A percentile compares a stretch with the other conserved stretches of the same genome.
These are phyloP conservation scores for Incumbomyces delicatus DNA, from an alignment of 2,329 filamentous ascomycete genomes.

Conservation along the genomic window DNA sequence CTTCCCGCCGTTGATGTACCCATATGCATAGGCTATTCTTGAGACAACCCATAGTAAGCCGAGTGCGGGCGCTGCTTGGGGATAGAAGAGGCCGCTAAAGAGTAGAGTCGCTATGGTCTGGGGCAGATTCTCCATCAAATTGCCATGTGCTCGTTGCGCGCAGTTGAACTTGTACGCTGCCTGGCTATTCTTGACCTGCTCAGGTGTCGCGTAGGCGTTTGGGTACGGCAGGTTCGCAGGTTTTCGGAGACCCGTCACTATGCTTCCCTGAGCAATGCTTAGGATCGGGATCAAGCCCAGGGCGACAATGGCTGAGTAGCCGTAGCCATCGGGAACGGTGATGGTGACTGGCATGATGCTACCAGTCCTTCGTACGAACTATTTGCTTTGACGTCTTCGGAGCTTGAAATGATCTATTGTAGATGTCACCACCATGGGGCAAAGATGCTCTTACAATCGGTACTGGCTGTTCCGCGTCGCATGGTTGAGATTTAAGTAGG, in stretches of 20 bases:
- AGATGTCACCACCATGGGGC: too few relatives aligned
- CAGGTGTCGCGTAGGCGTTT: conserved; percentile 47
- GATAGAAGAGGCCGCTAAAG: conserved; percentile 46
- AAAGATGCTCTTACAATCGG: too few relatives aligned
- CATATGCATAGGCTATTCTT: conserved; percentile 40
- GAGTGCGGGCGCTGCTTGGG: conserved; percentile 36
- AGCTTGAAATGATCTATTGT: too few relatives aligned
- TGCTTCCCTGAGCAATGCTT: conserved; percentile 40
- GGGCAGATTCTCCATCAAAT: conserved; percentile 50
- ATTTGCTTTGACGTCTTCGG: neutral
- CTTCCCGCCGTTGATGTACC: conserved; percentile 29
- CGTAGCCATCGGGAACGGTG: conserved; percentile 16
- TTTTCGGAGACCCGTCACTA: conserved; percentile 40
- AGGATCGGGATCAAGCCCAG: conserved; percentile 46
- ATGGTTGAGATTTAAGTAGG: neutral
- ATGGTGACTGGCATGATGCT: conserved; percentile 14
- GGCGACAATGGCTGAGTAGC: conserved; percentile 47
- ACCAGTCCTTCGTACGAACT: neutral
- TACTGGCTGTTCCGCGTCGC: too few relatives aligned
- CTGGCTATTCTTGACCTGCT: conserved; percentile 42
- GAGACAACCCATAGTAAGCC: conserved; percentile 43
- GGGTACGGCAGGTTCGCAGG: conserved; percentile 47
- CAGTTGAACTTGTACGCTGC: conserved; percentile 41
- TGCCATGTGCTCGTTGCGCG: conserved; percentile 48
- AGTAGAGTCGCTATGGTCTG: conserved; percentile 43